Base-by-base conservation (phyloP, 139 green algal species). In the Coelastrella sp. region DNA sequence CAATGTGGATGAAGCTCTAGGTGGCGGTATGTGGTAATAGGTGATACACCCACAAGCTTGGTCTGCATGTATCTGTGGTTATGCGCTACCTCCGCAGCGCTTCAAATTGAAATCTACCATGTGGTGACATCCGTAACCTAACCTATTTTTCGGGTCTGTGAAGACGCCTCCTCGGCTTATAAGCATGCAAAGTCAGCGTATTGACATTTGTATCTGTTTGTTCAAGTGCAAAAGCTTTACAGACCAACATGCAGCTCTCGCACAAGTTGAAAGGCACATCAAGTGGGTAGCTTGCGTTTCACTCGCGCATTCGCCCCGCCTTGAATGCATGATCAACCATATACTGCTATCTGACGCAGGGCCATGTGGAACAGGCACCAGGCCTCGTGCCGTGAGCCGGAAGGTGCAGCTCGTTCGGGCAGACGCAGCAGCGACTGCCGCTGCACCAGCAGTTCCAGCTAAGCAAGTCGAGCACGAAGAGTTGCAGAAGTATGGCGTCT, bases 401-500 rank as follows among this genome's bases (percentile, higher is more conserved):
- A 56, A 59, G 17, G 73, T 74, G 58, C 49, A 84, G 58, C 56
- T 75, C 27, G 85, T 90, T 8, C 24, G 87, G 35, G 87, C 87
- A 20, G 78, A 91, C 25, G 61, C 87, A 68, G 61, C 76, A 57
- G 78, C 87, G 22, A 66, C 87, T n/a, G 63, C 78, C 25, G 58
- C 63, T 19, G 22, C 14, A 35, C 35, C 87, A 79, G 87, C 87
- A 27, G 11, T 60, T 25, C 6, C 56, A 22, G 84, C 84, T 24
- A 81, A 80, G 63, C 25, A 79, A 25, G 24, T 59, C 6, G 84
- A 87, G 58, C 84, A 88, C 8, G 84, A 88, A 24, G 78, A 81
- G 35, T 81, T 79, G 56, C 49, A 87, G 78, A 85, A 89, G 58
- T 94, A 92, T 90, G 92, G 92, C 56, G 92, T 94, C 12, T 94